phyloP scores from a whole-genome alignment of 192 early-diverging fungal genomes.

The Rhizophagus sp. region DNA sequence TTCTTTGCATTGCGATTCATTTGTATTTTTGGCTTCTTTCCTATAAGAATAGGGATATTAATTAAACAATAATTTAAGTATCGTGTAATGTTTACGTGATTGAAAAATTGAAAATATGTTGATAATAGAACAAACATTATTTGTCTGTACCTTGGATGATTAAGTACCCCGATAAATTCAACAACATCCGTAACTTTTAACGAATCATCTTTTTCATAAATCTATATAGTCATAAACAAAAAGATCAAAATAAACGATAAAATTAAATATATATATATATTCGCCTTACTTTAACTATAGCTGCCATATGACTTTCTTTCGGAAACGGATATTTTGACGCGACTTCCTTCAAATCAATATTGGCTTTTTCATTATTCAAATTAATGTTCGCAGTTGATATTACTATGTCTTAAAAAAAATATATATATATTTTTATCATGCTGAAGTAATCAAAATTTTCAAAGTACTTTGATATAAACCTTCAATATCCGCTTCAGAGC shows the following conservation, averaged over 20 bases:
- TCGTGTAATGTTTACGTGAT: too few species aligned
- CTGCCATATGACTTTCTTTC: conserved; percentile 54
- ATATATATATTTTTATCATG: neutral
- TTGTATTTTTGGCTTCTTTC: too few species aligned
- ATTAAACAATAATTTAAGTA: too few species aligned
- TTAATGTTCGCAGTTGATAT: neutral
- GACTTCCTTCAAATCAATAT: conserved; percentile 19
- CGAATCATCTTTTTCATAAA: conserved; percentile 49
- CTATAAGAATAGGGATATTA: too few species aligned
- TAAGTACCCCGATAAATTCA: conserved; percentile 67
- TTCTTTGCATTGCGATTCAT: conserved; percentile 5
- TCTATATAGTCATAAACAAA: conserved; percentile 30
- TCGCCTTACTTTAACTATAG: conserved; percentile 57
- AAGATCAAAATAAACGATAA: neutral
- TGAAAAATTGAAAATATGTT: too few species aligned
- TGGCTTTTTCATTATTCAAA: neutral
- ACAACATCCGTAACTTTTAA: conserved; percentile 60
- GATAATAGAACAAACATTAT: neutral
- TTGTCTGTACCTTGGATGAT: conserved; percentile 24
- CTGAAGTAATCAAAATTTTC: neutral
- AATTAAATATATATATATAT: neutral
- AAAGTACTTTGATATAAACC: neutral
- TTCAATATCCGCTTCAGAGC: neutral
- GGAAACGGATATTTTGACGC: conserved; percentile 62
- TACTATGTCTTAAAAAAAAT: neutral